Evolutionary conservation across 1,284 basidiomycete species (phyloP).

Genomic region (Moniliophthora roreri): DNA sequence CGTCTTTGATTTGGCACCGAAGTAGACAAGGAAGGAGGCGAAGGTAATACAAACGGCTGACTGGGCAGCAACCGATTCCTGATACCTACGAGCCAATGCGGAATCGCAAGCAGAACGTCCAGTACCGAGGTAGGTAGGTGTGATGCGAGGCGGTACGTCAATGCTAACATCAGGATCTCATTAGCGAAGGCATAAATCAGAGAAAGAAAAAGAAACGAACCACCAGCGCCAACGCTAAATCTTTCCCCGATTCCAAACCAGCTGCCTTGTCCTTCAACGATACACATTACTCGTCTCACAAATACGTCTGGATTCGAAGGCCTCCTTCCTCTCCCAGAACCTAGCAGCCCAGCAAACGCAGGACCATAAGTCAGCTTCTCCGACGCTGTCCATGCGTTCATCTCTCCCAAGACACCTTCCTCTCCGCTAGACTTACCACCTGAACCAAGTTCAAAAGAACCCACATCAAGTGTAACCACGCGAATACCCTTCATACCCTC

Average conservation of each 20-base stretch:
- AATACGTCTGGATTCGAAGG: constrained; percentile 51
- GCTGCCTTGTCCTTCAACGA: neutral
- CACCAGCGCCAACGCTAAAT: constrained; percentile 72
- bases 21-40: too few relatives aligned
- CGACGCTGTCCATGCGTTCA: constrained; percentile 68
- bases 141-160: constrained; percentile 67
- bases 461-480: constrained; percentile 68
- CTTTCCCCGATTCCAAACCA: constrained; percentile 58
- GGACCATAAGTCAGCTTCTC: constrained; percentile 70
- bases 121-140: constrained; percentile 66
- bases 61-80: constrained; percentile 58
- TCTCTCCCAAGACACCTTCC: constrained; percentile 44
- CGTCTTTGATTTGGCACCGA: too few relatives aligned
- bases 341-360: constrained; percentile 56
- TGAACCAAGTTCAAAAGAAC: constrained; percentile 52
- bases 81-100: constrained; percentile 59
- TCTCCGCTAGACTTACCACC: constrained; percentile 27
- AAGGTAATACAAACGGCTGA: constrained; percentile 39
- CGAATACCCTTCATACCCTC: constrained; percentile 61
- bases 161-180: too few relatives aligned
- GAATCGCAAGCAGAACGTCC: constrained; percentile 63
- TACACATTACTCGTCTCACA: constrained; percentile 36
- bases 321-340: constrained; percentile 28
- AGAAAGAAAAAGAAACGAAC: too few relatives aligned
- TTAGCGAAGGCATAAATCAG: too few relatives aligned